phyloP scores from a whole-genome alignment of 371 early-diverging fungal species.

The Saksenaea vasiformis region DNA sequence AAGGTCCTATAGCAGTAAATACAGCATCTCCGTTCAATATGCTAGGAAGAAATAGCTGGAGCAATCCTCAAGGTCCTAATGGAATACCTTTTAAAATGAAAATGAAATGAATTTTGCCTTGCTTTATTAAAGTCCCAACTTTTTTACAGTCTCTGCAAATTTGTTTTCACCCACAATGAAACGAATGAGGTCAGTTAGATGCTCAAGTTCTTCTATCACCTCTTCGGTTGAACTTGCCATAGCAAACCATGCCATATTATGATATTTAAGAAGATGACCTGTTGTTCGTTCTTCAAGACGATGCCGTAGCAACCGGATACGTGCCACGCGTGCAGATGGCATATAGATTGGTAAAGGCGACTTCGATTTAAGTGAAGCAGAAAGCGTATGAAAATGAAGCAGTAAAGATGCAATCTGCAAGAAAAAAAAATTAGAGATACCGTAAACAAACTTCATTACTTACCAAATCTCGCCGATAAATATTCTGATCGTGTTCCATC shows the following conservation, averaged over 20 bases:
- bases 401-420: constrained; percentile 45
- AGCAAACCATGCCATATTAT: constrained; percentile 53
- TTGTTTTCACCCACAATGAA: constrained; percentile 44
- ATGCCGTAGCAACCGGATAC: constrained; percentile 51
- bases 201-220: constrained; percentile 62
- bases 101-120: too few species aligned
- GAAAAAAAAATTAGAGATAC: neutral
- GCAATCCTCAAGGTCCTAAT: too few species aligned
- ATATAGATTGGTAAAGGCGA: constrained; percentile 59
- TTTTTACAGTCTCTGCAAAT: constrained; percentile 29
- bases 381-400: constrained; percentile 51
- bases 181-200: constrained; percentile 34
- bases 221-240: constrained; percentile 55
- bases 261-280: constrained; percentile 27
- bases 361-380: constrained; percentile 54
- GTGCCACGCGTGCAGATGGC: constrained; percentile 56
- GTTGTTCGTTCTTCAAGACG: constrained; percentile 24
- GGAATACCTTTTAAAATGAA: too few species aligned
- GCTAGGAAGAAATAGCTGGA: too few species aligned
- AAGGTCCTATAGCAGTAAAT: too few species aligned
- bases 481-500: constrained; percentile 37
- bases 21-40: too few species aligned
- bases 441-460: neutral
- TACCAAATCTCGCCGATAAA: constrained; percentile 59
- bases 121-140: constrained; percentile 15